Evolutionary conservation across 805 yeast species (phyloP), one percentile per base, ranked within the genome.

Genomic region (Yarrowia sp.): DNA sequence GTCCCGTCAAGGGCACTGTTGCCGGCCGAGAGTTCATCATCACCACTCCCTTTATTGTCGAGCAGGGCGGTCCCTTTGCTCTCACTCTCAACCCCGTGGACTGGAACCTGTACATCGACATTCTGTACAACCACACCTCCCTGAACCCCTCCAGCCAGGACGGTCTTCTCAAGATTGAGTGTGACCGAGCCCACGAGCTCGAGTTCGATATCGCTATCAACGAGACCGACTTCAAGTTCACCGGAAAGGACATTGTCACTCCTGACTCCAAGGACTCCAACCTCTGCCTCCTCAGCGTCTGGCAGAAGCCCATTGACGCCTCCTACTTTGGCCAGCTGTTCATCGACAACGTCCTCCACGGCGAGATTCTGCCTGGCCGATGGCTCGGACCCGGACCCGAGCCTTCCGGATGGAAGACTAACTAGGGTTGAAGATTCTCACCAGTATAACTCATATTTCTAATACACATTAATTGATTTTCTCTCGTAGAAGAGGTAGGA

Each of bases 291-390:
- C 46, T 42, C 46, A 42, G n/a, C 19, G 46, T 42, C 46, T 42
- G n/a, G 19, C 5, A n/a, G 2, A 42, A 42, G 46, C 22, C 19
- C 11, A n/a, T 42, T 4, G 46, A 42, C 10, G 46, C 46, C 46
- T n/a, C n/a, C 46, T 42, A 42, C 46, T 42, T 42, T 42, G 46
- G 46, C 46, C 19, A 42, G 46, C 19, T n/a, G 46, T 42, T 42
- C 19, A 42, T 42, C 10, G 46, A 42, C 10, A 42, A 42, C 19
- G 46, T 42, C n/a, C 46, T 42, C 9, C 46, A 42, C 46, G 46
- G 46, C 5, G 19, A 42, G 10, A 9, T 42, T 15, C 46, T 42
- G 8, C 46, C 46, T n/a, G 46, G 46, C 16, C 15, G 15, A 16
- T 42, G 46, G 46, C 22, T 42, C 5, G 46, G 46, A n/a, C 46